phyloP scores from a whole-genome alignment of 306 rosid genomes.

The Pueraria montana region DNA sequence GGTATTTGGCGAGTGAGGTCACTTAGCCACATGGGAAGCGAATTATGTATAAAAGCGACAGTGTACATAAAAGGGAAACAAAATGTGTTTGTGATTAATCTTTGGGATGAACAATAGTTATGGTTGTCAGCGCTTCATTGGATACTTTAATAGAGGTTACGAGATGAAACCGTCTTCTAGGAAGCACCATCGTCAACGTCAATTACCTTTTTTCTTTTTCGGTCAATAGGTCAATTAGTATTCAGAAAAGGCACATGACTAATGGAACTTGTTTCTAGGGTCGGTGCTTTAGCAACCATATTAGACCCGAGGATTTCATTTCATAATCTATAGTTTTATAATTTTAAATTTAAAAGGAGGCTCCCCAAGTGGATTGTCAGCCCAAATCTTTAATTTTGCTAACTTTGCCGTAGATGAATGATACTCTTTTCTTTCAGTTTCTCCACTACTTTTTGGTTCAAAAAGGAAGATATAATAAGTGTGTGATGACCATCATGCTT shows the following conservation, averaged over 20 bases:
- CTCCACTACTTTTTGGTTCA: slow-evolving; percentile 11
- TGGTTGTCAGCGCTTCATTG: not conserved
- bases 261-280: not conserved
- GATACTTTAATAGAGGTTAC: not conserved
- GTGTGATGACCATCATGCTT: slow-evolving; percentile 6
- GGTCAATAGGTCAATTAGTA: not conserved
- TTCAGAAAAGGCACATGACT: not conserved
- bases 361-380: not conserved
- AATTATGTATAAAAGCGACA: not conserved
- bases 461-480: slow-evolving; percentile 4
- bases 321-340: not conserved
- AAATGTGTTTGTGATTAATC: not conserved
- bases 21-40: not conserved
- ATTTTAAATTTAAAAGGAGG: not conserved
- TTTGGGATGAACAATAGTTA: not conserved
- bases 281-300: not conserved
- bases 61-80: not conserved
- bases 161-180: slow-evolving; percentile 8
- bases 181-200: not conserved
- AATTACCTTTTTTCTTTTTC: not conserved
- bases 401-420: slow-evolving; percentile 2
- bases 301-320: not conserved
- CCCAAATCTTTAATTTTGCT: not conserved
- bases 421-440: not conserved
- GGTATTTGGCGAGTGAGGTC: not conserved